A percentile compares a stretch with the other conserved stretches of the same genome.
These are phyloP conservation scores for Trichoderma aggressivum DNA, from an alignment of 2,329 filamentous ascomycete species.

Conservation along the genomic window DNA sequence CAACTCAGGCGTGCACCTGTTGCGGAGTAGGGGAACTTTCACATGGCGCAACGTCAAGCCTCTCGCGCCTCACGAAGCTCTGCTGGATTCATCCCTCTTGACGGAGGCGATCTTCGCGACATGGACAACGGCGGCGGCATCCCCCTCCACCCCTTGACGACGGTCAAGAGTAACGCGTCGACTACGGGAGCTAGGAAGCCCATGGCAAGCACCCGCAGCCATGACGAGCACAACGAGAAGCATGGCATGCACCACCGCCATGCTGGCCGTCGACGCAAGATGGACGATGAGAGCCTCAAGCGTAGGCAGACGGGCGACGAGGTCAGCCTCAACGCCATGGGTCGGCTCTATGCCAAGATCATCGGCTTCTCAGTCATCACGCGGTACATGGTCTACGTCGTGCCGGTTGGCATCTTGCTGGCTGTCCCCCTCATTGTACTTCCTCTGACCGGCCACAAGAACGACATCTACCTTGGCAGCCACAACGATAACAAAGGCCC, in stretches of 20 bases:
- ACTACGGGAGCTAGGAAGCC: constrained; percentile 52
- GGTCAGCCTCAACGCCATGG: constrained; percentile 60
- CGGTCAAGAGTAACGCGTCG: constrained; percentile 54
- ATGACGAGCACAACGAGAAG: constrained; percentile 40
- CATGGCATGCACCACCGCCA: constrained; percentile 34
- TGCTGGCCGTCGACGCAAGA: constrained; percentile 50
- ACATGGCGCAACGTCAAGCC: constrained; percentile 22
- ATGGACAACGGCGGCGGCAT: constrained; percentile 42
- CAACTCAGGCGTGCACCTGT: neutral
- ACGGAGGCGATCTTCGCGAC: constrained; percentile 31
- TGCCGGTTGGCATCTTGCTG: constrained; percentile 60
- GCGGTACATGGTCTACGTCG: constrained; percentile 65
- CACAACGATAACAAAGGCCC: constrained; percentile 44
- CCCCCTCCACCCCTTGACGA: constrained; percentile 42
- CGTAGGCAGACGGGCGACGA: constrained; percentile 51
- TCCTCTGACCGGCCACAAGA: constrained; percentile 39
- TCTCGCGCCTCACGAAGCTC: constrained; percentile 25
- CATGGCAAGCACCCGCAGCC: constrained; percentile 34
- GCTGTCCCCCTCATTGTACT: constrained; percentile 60
- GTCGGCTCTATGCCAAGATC: constrained; percentile 62
- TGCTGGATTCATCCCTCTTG: constrained; percentile 46
- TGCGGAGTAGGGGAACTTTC: neutral
- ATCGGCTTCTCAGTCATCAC: constrained; percentile 61
- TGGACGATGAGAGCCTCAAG: constrained; percentile 37
- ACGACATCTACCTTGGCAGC: constrained; percentile 38